Evolutionary conservation across 306 rosid genomes (phyloP).

Genomic region (Acacia crassicarpa): DNA sequence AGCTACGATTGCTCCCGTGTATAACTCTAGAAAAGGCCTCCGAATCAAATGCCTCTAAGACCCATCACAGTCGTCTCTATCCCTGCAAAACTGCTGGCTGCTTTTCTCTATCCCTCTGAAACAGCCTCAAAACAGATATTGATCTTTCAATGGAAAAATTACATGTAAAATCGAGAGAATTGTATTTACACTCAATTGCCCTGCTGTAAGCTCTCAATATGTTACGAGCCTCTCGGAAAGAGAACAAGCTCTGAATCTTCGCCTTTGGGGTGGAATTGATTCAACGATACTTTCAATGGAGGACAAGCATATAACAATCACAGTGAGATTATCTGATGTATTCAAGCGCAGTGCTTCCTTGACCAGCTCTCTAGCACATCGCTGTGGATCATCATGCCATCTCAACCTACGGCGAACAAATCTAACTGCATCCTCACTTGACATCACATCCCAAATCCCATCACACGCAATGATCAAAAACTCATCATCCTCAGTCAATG

Average conservation of each 20-base stretch:
- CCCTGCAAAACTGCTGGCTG: constrained; percentile 73
- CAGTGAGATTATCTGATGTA: constrained; percentile 85
- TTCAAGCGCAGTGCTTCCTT: constrained; percentile 71
- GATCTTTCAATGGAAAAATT: constrained; percentile 28
- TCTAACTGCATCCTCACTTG: constrained; percentile 84
- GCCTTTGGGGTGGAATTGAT: constrained; percentile 47
- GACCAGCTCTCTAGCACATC: constrained; percentile 77
- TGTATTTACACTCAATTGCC: constrained; percentile 54
- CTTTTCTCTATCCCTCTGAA: constrained; percentile 47
- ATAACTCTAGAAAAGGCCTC: constrained; percentile 8
- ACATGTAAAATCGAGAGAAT: constrained; percentile 23
- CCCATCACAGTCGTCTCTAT: constrained; percentile 37
- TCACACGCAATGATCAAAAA: constrained; percentile 88
- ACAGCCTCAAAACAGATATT: constrained; percentile 59
- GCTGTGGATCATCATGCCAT: constrained; percentile 80
- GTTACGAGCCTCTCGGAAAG: constrained; percentile 63
- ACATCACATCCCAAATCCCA: constrained; percentile 89
- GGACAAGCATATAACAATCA: constrained; percentile 70
- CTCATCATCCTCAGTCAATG: constrained; percentile 77
- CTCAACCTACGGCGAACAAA: constrained; percentile 83
- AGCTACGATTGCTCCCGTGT: constrained; percentile 26
- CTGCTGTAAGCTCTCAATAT: constrained; percentile 60
- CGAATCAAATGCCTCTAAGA: constrained; percentile 25
- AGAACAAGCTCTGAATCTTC: constrained; percentile 58
- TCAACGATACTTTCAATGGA: constrained; percentile 44